These are phyloP conservation scores for Sisymbrium altissimum DNA, from an alignment of 345 rosid genomes.

Conservation along the genomic window DNA sequence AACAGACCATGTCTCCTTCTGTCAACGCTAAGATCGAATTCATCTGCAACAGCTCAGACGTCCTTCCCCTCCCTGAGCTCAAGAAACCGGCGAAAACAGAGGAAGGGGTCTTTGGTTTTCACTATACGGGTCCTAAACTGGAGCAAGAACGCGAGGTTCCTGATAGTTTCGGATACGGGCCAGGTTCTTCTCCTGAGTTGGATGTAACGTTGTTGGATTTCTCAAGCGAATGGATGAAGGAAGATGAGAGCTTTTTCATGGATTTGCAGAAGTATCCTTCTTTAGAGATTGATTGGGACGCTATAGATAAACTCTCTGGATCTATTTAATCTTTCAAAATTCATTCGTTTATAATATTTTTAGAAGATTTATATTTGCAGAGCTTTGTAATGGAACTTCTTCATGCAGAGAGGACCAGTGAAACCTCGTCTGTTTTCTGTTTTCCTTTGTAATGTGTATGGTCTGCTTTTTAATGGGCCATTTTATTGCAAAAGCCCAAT, in stretches of 20 bases:
- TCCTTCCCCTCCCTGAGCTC: slow-evolving; percentile 37
- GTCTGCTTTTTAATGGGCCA: neutral
- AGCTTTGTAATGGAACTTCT: slow-evolving; percentile 49
- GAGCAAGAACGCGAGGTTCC: slow-evolving; percentile 1
- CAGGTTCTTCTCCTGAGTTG: slow-evolving; percentile 27
- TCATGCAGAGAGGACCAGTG: slow-evolving; percentile 37
- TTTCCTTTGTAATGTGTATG: neutral
- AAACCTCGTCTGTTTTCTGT: neutral
- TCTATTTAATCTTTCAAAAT: neutral
- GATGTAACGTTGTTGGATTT: slow-evolving; percentile 24
- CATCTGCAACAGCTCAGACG: slow-evolving; percentile 44
- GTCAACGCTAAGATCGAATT: slow-evolving; percentile 76
- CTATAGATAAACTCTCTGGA: slow-evolving; percentile 43
- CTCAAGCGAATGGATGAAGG: slow-evolving; percentile 28
- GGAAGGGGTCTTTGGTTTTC: slow-evolving; percentile 5
- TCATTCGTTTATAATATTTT: neutral
- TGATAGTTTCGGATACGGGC: slow-evolving; percentile 23
- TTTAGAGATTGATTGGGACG: slow-evolving; percentile 85
- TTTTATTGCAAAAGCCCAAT: neutral
- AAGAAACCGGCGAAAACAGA: slow-evolving; percentile 36
- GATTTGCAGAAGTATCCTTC: slow-evolving; percentile 67
- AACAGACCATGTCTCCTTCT: slow-evolving; percentile 62
- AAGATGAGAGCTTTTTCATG: slow-evolving; percentile 44
- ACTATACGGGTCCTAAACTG: slow-evolving; percentile 24
- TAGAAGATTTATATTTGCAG: slow-evolving; percentile 7